Conservation (phyloP, 345 rosid species). For the Eucalyptus pauciflora region DNA sequence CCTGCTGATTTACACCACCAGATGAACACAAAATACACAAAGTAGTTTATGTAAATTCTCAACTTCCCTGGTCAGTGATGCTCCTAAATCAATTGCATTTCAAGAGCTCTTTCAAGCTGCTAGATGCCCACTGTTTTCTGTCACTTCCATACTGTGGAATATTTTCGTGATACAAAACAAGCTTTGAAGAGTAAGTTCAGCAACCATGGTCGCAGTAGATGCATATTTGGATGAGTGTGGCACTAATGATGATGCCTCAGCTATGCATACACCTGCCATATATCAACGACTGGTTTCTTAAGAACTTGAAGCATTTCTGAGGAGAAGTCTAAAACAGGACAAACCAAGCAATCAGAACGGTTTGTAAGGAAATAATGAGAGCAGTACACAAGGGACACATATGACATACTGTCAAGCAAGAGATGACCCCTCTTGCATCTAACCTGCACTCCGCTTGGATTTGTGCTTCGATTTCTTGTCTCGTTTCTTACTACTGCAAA, state of each 20-base stretch:
- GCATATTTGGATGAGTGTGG: neutral
- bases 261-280: neutral
- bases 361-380: neutral
- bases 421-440: slow-evolving; percentile 17
- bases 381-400: neutral
- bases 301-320: neutral
- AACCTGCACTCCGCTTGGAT: slow-evolving; percentile 46
- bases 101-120: neutral
- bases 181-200: neutral
- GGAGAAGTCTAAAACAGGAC: neutral
- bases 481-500: slow-evolving; percentile 57
- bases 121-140: neutral
- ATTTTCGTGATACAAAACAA: neutral
- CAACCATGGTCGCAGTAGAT: neutral
- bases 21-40: neutral
- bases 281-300: neutral
- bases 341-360: neutral
- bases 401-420: neutral
- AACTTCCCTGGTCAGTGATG: neutral
- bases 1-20: neutral
- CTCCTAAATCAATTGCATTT: neutral
- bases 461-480: slow-evolving; percentile 90
- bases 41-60: neutral
- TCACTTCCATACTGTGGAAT: neutral
- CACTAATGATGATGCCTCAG: neutral